These are phyloP conservation scores for Cryptococcus floricola DNA, from an alignment of 1,284 basidiomycete species.

Conservation along the genomic window DNA sequence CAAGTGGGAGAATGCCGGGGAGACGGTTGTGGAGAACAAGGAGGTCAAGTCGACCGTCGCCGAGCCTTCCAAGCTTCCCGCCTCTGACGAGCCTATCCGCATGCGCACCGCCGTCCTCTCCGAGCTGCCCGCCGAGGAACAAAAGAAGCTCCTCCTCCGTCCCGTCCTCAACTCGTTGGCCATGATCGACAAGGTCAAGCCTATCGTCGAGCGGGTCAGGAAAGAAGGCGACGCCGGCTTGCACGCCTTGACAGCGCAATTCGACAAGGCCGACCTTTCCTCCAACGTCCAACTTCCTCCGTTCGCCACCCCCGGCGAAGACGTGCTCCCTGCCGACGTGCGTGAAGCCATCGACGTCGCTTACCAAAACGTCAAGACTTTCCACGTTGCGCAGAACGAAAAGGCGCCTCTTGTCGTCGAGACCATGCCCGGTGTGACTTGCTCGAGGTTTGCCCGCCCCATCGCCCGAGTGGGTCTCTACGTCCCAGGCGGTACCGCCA, in stretches of 20 bases:
- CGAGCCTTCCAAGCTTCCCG: constrained; percentile 42
- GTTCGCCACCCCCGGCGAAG: constrained; percentile 49
- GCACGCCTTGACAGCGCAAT: constrained; percentile 85
- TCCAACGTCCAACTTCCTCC: constrained; percentile 51
- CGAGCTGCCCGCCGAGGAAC: constrained; percentile 57
- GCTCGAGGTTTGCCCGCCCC: constrained; percentile 86
- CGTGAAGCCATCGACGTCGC: constrained; percentile 84
- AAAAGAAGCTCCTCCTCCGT: constrained; percentile 70
- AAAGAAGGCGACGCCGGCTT: constrained; percentile 80
- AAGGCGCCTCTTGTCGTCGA: constrained; percentile 74
- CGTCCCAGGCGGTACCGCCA: constrained; percentile 94
- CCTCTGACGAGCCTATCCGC: constrained; percentile 54
- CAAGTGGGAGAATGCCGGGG: constrained; percentile 58
- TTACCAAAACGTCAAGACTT: constrained; percentile 85
- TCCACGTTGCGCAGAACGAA: constrained; percentile 80
- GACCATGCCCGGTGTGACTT: constrained; percentile 96
- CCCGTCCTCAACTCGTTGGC: constrained; percentile 89
- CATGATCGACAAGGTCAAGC: constrained; percentile 92
- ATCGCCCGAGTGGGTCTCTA: constrained; percentile 95
- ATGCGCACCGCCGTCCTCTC: constrained; percentile 71
- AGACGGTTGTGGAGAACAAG: constrained; percentile 23
- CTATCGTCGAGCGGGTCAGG: constrained; percentile 87
- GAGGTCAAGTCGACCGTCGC: constrained; percentile 41
- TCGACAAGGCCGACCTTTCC: constrained; percentile 66
- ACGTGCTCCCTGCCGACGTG: constrained; percentile 62